Evolutionary conservation across 352 stramenopile species (phyloP), one percentile per base, ranked within the genome.

Genomic region (Peronospora tabacina): DNA sequence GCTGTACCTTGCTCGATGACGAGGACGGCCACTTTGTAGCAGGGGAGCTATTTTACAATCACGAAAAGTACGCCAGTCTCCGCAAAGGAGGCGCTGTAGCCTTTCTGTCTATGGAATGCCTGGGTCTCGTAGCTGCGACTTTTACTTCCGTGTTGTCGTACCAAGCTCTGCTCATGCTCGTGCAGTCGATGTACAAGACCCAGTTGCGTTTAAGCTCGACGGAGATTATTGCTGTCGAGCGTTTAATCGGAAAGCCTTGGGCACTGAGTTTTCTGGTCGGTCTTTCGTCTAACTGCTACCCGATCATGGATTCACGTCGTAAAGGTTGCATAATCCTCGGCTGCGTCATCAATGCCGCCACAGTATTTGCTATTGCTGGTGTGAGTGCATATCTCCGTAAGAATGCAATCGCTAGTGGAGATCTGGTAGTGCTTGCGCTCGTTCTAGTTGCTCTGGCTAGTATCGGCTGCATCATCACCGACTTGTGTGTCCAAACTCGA

Each of bases 281-380:
- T 26, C 64, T 97, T 2, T 51, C 96, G 10, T 94, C 75, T 13
- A 87, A 97, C 58, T 95, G 75, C 42, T 90, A 94, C 53, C 88
- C 90, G 28, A 91, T 96, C 66, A 85, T 87, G 68, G 86, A 87
- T 2, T 70, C 90, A 13, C 85, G 82, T 16, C 75, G 87, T 38
- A 96, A 96, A 66, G 78, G 82, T 10, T 97, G 96, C 66, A 95
- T 96, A 68, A 82, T 95, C 30, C 49, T 93, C 28, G 90, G 90
- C 5, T 76, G 64, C 37, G 58, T 79, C 54, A 56, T 87, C 47
- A 87, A 83, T 49, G 76, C 59, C 22, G 58, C 75, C n/a, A 67
- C 61, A 17, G 63, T 87, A 34, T 72, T 87, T 24, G 44, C 63
- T 22, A 80, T 89, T 40, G 78, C 66, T 0, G 67, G 52, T 8